These are phyloP conservation scores for Haplosporangium sp. DNA, from an alignment of 371 early-diverging fungal genomes.

Conservation along the genomic window DNA sequence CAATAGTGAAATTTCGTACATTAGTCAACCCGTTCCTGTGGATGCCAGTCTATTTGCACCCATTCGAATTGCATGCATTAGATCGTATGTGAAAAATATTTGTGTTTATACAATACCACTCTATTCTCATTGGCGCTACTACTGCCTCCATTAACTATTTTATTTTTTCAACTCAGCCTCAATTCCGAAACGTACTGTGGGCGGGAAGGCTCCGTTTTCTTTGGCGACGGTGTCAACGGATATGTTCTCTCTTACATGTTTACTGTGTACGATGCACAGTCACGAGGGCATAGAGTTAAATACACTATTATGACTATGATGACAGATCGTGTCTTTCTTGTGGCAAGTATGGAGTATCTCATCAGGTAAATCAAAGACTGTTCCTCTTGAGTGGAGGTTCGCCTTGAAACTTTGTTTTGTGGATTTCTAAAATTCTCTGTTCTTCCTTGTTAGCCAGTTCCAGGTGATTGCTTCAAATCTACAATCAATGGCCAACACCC, in stretches of 20 bases:
- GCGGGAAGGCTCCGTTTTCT: slow-evolving; percentile 77
- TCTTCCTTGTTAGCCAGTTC: slow-evolving; percentile 58
- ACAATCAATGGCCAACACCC: slow-evolving; percentile 67
- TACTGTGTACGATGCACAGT: slow-evolving; percentile 75
- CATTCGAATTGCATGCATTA: slow-evolving; percentile 55
- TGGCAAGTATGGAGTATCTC: slow-evolving; percentile 78
- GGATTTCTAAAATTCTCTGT: neutral
- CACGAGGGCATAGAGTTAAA: slow-evolving; percentile 74
- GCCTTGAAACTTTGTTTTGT: no score
- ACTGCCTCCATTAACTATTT: neutral
- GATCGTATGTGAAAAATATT: slow-evolving; percentile 37
- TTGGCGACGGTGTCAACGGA: slow-evolving; percentile 80
- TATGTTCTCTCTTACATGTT: slow-evolving; percentile 82
- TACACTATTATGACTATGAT: slow-evolving; percentile 77
- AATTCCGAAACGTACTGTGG: slow-evolving; percentile 79
- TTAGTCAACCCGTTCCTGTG: slow-evolving; percentile 49
- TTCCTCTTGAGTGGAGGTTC: no score
- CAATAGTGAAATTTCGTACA: slow-evolving; percentile 43
- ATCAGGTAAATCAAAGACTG: slow-evolving; percentile 60
- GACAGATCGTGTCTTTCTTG: slow-evolving; percentile 76
- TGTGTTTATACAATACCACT: neutral
- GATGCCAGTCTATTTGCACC: slow-evolving; percentile 53
- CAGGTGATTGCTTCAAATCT: slow-evolving; percentile 68
- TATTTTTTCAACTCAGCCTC: slow-evolving; percentile 55
- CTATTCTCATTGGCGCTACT: neutral